These are phyloP conservation scores for Solanum virginianum DNA, from an alignment of 257 asterid species.

Conservation along the genomic window DNA sequence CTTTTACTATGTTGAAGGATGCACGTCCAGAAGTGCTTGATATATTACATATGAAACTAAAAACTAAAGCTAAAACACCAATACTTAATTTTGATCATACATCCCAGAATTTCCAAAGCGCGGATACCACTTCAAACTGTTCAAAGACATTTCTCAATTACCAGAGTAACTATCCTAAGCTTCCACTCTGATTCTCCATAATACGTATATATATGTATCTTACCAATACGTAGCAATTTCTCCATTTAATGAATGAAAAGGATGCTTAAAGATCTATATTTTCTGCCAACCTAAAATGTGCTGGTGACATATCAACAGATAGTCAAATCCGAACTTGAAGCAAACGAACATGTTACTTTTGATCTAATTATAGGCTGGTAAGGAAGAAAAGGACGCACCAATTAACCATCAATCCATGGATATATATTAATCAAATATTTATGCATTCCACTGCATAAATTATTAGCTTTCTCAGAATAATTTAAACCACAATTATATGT, in stretches of 20 bases:
- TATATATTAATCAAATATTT: not conserved
- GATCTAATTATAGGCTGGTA: not conserved
- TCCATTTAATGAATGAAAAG: not conserved
- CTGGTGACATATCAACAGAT: not conserved
- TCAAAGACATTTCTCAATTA: not conserved
- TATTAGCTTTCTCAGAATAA: not conserved
- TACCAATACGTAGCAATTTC: not conserved
- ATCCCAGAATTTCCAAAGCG: not conserved
- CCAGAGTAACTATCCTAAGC: not conserved
- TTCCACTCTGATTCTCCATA: not conserved
- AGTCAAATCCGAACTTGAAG: not conserved
- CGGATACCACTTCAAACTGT: not conserved
- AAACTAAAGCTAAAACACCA: not conserved
- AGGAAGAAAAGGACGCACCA: not conserved
- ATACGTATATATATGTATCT: not conserved
- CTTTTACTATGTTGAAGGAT: not conserved
- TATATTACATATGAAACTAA: not conserved
- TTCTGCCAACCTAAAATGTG: not conserved
- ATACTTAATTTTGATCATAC: not conserved
- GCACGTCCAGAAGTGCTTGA: too few species aligned
- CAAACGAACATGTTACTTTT: not conserved
- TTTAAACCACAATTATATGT: not conserved
- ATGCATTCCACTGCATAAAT: not conserved
- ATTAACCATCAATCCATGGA: not conserved
- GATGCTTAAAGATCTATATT: not conserved